A percentile compares a stretch with the other conserved stretches of the same genome.
phyloP scores from a whole-genome alignment of 139 green algal genomes.

The Raphidocelis subcapitata region DNA sequence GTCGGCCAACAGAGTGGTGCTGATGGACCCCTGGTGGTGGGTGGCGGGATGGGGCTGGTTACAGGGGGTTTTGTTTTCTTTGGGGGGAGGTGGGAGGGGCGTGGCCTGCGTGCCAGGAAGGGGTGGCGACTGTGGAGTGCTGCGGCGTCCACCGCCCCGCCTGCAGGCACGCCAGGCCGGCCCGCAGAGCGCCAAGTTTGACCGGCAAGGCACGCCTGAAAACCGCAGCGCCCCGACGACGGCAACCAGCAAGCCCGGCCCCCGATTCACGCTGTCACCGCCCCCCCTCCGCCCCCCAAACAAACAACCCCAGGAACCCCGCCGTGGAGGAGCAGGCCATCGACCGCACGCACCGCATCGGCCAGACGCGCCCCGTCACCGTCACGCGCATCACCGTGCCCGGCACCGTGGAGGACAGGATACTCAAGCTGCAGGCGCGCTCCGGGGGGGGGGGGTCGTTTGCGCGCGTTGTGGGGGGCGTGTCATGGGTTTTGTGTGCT shows the following conservation, averaged over 20 bases:
- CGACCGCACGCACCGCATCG: slow-evolving; percentile 90
- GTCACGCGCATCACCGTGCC: slow-evolving; percentile 79
- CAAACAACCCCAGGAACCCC: too few relatives aligned
- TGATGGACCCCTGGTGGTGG: slow-evolving; percentile 92
- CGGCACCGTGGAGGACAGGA: slow-evolving; percentile 80
- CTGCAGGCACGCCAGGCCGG: too few relatives aligned
- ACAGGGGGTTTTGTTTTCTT: too few relatives aligned
- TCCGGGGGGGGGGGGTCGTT: neutral
- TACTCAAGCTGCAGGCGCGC: slow-evolving; percentile 65
- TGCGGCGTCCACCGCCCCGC: too few relatives aligned
- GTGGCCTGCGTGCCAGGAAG: too few relatives aligned
- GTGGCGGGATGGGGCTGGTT: too few relatives aligned
- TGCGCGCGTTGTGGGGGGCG: neutral
- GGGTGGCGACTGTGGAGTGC: too few relatives aligned
- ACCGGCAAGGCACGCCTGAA: neutral
- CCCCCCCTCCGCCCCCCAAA: too few relatives aligned
- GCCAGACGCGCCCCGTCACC: slow-evolving; percentile 40
- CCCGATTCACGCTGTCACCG: too few relatives aligned
- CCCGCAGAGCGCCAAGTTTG: too few relatives aligned
- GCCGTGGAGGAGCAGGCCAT: slow-evolving; percentile 73
- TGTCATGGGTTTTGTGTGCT: neutral
- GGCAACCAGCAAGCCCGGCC: neutral
- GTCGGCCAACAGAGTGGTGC: slow-evolving; percentile 86
- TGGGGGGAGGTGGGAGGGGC: too few relatives aligned
- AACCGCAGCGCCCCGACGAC: neutral